Percentiles rank a stretch among this genome's conserved stretches.
These are phyloP conservation scores for Oleoguttula mirabilis DNA, from an alignment of 495 filamentous ascomycete species.

Conservation along the genomic window DNA sequence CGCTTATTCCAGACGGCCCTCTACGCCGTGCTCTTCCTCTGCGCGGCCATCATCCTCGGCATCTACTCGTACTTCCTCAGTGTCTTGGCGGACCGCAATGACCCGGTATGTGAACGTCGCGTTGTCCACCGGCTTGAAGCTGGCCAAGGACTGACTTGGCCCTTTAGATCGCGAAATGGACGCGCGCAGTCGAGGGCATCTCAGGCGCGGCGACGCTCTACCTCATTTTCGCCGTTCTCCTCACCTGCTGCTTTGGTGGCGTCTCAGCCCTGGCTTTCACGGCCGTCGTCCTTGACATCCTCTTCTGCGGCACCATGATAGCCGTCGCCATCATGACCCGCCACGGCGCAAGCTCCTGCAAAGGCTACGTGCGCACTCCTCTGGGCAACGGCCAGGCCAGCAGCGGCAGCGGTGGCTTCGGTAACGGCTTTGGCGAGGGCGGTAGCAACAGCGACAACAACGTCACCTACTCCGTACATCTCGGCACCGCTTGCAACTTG, in stretches of 20 bases:
- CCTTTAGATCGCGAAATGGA: conserved; percentile 35
- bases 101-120: conserved; percentile 34
- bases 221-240: conserved; percentile 51
- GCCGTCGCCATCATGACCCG: conserved; percentile 51
- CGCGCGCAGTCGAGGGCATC: conserved; percentile 71
- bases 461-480: conserved; percentile 32
- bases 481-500: conserved; percentile 52
- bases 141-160: too few species aligned
- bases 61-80: conserved; percentile 70
- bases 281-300: conserved; percentile 52
- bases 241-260: conserved; percentile 70
- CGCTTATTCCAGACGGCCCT: conserved; percentile 19
- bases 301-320: conserved; percentile 46
- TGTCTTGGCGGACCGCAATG: conserved; percentile 44
- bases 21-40: conserved; percentile 53
- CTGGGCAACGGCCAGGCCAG: conserved; percentile 50
- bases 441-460: conserved; percentile 18
- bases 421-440: conserved; percentile 24
- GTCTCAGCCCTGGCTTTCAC: conserved; percentile 53
- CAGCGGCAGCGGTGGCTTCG: conserved; percentile 30
- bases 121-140: too few species aligned
- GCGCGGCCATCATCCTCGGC: conserved; percentile 58
- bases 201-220: conserved; percentile 63
- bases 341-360: conserved; percentile 50
- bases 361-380: conserved; percentile 50